These are phyloP conservation scores for Glutinoglossum americanum DNA, from an alignment of 495 filamentous ascomycete genomes.

Conservation along the genomic window DNA sequence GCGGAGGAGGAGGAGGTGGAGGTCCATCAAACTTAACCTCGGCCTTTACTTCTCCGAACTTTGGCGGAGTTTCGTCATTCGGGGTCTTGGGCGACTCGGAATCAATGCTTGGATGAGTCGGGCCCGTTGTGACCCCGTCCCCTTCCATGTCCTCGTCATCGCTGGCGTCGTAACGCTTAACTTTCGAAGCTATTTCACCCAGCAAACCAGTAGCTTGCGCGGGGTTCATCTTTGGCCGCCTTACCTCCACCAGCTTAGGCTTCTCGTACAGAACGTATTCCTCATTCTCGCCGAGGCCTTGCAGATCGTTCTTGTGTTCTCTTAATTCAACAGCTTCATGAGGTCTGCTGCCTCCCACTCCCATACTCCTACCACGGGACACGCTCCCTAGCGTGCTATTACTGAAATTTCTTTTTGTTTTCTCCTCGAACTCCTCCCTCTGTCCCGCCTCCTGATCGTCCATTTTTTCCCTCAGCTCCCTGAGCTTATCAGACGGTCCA, in stretches of 20 bases:
- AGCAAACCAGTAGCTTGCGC: conserved; percentile 54
- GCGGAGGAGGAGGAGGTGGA: conserved; percentile 28
- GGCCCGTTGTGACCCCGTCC: conserved; percentile 55
- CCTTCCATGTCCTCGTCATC: conserved; percentile 42
- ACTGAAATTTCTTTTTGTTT: conserved; percentile 26
- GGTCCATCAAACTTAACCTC: conserved; percentile 20
- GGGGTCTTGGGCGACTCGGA: conserved; percentile 50
- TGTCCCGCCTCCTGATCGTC: conserved; percentile 27
- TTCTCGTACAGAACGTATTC: conserved; percentile 20
- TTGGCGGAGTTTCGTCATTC: conserved; percentile 30
- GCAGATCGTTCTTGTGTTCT: conserved; percentile 17
- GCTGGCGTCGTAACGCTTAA: conserved; percentile 47
- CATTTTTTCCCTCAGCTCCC: conserved; percentile 88
- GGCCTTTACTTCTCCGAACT: conserved; percentile 11
- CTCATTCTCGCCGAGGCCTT: conserved; percentile 16
- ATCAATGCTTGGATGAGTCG: conserved; percentile 55
- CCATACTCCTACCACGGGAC: conserved; percentile 23
- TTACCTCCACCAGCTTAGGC: conserved; percentile 23
- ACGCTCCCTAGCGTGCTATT: conserved; percentile 43
- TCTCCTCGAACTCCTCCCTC: conserved; percentile 27
- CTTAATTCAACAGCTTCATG: conserved; percentile 12
- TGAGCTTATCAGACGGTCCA: conserved; percentile 73
- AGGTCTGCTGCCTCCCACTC: neutral
- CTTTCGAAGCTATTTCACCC: conserved; percentile 59
- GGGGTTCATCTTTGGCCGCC: conserved; percentile 51